phyloP scores from a whole-genome alignment of 768 basidiomycete genomes.

The Boletales sp. region DNA sequence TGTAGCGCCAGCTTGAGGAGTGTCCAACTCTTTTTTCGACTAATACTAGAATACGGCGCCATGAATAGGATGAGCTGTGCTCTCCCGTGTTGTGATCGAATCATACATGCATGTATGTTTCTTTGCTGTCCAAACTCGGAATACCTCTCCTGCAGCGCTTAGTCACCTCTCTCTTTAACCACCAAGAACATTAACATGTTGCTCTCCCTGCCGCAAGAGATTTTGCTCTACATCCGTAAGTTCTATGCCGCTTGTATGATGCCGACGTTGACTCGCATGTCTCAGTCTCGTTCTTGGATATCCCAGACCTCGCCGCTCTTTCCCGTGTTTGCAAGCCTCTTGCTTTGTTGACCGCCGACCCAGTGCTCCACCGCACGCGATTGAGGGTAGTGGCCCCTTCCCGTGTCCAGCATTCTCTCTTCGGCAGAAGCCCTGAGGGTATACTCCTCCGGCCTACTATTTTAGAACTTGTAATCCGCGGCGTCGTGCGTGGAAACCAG shows the following conservation, averaged over 20 bases:
- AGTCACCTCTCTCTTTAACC: too few species aligned
- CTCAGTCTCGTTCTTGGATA: slow-evolving; percentile 66
- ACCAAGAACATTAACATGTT: slow-evolving; percentile 10
- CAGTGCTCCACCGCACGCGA: slow-evolving; percentile 59
- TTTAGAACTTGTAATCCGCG: slow-evolving; percentile 62
- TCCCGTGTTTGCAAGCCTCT: slow-evolving; percentile 47
- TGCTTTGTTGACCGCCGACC: slow-evolving; percentile 53
- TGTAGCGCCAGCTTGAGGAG: slow-evolving; percentile 9
- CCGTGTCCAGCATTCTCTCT: slow-evolving; percentile 61
- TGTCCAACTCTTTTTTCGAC: slow-evolving; percentile 10
- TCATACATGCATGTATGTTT: not conserved
- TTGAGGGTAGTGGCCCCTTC: slow-evolving; percentile 63
- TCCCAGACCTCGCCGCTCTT: slow-evolving; percentile 63
- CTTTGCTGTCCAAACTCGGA: slow-evolving; percentile 3
- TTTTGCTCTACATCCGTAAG: slow-evolving; percentile 57
- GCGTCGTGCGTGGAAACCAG: slow-evolving; percentile 65
- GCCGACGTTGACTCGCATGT: not conserved
- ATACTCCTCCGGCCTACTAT: slow-evolving; percentile 59
- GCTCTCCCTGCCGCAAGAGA: slow-evolving; percentile 51
- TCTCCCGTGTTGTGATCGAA: slow-evolving; percentile 3
- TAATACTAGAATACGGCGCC: slow-evolving; percentile 21
- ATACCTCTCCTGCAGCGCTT: not conserved
- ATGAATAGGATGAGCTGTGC: slow-evolving; percentile 14
- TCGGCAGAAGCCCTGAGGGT: slow-evolving; percentile 55
- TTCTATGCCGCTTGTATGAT: not conserved